phyloP scores from a whole-genome alignment of 345 rosid genomes.

The Nephelium lappaceum region DNA sequence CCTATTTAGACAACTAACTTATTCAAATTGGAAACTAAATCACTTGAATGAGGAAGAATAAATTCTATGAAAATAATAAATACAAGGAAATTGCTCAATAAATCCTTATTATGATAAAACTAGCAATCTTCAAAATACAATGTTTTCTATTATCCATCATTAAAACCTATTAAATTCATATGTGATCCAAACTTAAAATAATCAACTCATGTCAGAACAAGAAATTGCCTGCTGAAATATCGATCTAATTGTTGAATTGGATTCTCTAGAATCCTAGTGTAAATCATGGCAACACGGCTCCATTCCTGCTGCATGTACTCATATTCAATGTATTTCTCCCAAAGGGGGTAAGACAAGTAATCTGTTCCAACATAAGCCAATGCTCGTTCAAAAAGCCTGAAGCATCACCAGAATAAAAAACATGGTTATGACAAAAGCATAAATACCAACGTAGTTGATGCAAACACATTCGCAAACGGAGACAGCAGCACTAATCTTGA shows the following conservation, averaged over 20 bases:
- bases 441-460: constrained; percentile 22
- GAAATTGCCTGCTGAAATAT: constrained; percentile 62
- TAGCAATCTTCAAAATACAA: too few relatives aligned
- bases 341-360: constrained; percentile 74
- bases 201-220: not conserved
- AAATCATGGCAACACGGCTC: constrained; percentile 75
- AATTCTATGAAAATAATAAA: too few relatives aligned
- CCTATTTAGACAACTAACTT: too few relatives aligned
- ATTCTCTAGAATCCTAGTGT: constrained; percentile 80
- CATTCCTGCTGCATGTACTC: constrained; percentile 92
- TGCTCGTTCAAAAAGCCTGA: constrained; percentile 93
- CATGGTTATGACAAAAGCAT: constrained; percentile 23
- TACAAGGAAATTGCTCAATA: too few relatives aligned
- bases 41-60: too few relatives aligned
- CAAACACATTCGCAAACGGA: constrained; percentile 40
- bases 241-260: constrained; percentile 88
- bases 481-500: constrained; percentile 49
- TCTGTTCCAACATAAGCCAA: constrained; percentile 90
- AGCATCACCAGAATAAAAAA: constrained; percentile 26
- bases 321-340: constrained; percentile 96
- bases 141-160: too few relatives aligned
- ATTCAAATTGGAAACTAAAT: too few relatives aligned
- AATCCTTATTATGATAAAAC: too few relatives aligned
- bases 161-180: not conserved
- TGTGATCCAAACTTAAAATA: not conserved